Evolutionary conservation across 1,139 yeast genomes (phyloP), one percentile per base, ranked within the genome.

Genomic region (Suhomyces chickasaworum): DNA sequence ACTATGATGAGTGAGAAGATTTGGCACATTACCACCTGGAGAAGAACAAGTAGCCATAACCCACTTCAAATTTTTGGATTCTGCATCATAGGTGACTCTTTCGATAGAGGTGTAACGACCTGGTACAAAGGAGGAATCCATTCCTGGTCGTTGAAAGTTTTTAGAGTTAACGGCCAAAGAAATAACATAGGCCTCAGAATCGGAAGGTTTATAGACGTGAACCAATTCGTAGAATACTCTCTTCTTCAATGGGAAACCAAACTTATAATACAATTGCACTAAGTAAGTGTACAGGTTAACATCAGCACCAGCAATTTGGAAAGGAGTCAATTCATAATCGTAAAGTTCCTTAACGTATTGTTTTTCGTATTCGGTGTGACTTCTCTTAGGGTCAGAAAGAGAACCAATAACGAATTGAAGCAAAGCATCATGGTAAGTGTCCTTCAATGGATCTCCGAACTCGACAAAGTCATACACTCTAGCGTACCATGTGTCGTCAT

Each of bases 1-100:
- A 39, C 80, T 69, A 46, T 74, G 60, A 51, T 80, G 78, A 47
- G 84, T 85, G 18, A 86, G 47, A 81, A 84, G 84, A 37, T 75
- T 66, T 1, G 93, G 93, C 3, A 86, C 73, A 46, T 61, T 67
- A 0, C 95, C 95, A 21, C 85, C 81, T 1, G 90, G 84, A 47
- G 78, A 83, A 45, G 88, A 80, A 39, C 80, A 69, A 12, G 82
- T 79, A 15, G 81, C 78, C 89, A 85, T 83, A 7, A 67, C 58
- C 95, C 95, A 86, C 35, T 70, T 69, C 16, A 83, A 69, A 12
- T 64, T 55, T 35, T 69, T 65, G 15, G 69, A 65, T 9, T 63
- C 71, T 15, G 63, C 61, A 37, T 75, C 68, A 49, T 63, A 68
- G 34, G 64, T 61, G 17, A 85, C 66, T 36, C 73, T 66, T 57